Evolutionary conservation across 1,139 yeast genomes (phyloP), one percentile per base, ranked within the genome.

Genomic region (Geotrichum histeridarum): DNA sequence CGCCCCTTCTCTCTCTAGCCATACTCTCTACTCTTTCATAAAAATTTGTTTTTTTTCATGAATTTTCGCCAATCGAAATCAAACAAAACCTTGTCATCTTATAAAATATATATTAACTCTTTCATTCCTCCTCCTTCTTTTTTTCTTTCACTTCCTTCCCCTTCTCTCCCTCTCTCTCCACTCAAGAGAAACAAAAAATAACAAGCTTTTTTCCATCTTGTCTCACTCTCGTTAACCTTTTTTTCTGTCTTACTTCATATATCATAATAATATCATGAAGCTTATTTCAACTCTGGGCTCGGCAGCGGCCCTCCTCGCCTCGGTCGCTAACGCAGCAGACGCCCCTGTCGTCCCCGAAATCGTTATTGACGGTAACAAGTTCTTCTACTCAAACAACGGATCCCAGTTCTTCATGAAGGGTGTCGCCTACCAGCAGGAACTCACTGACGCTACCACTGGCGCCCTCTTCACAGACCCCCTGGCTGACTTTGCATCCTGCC

Each of bases 391-490:
- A 59, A 83, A 83, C 72, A 86, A 87, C 67, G 94, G 93, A 31
- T 77, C 91, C 53, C 94, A 88, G 69, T 88, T 88, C 73, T 84
- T 82, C 73, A 80, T 88, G 71, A 78, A 77, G 68, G 95, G 95
- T 71, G 77, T 87, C 59, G 95, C 94, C 35, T 86, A 87, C 75
- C 95, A 86, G 73, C 80, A 84, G 60, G 84, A 86, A 70, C 78
- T 83, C 54, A 77, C 80, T 47, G 80, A 81, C 64, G 69, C 76
- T 49, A 74, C 84, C 39, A 64, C 71, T 60, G 73, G 77, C 56
- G 53, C 56, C 42, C 63, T 77, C 48, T 81, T 81, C 64, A 73
- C 80, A 42, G 96, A 87, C 70, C 96, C 96, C 31, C 74, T 89
- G 55, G 86, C 90, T 41, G 87, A 87, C 67, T 73, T 70, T 44